Evolutionary conservation across 495 filamentous ascomycete genomes (phyloP), one percentile per base, ranked within the genome.

Genomic region (Friedmanniomyces endolithicus): DNA sequence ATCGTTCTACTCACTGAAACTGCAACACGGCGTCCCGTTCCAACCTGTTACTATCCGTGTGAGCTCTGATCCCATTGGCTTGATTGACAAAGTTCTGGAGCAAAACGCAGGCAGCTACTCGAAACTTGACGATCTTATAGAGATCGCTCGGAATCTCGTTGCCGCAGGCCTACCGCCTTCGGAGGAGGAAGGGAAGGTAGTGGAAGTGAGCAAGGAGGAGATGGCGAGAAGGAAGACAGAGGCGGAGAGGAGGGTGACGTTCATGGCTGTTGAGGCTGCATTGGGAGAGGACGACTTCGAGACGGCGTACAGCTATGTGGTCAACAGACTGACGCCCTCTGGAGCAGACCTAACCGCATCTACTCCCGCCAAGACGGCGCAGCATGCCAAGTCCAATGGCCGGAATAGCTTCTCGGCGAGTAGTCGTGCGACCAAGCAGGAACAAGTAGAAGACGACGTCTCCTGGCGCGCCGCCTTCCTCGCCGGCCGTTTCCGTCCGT

Each of bases 271-370:
- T 41, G 83, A 90, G 61, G 83, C 89, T 6, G 88, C 90, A 27
- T 78, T 97, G 0, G 71, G 74, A 6, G 87, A 90, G 65, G 80
- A 92, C 62, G 92, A 98, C 64, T 97, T 97, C 60, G 90, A 94
- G 59, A 97, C 94, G 0, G 94, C 94, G 22, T 97, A 97, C 70
- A 94, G 88, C 12, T 95, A 92, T 70, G 85, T 95, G 33, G 79
- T 94, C 55, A 95, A 79, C 60, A 74, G 78, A 11, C 66, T 85
- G 2, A 56, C 53, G 8, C 55, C 58, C 23, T 55, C 57, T 11
- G 45, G 52, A 19, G 31, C 52, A 11, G 46, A 59, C 2, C 54
- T 60, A 23, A 22, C 24, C 12, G 50, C 37, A 35, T 33, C 48
- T 11, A 17, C 23, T 7, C 49, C 57, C 14, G 14, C 24, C 14